A percentile compares a stretch with the other conserved stretches of the same genome.
Evolutionary conservation across 1,139 yeast genomes (phyloP).

Genomic region (Barnettozyma hawaiiensis): DNA sequence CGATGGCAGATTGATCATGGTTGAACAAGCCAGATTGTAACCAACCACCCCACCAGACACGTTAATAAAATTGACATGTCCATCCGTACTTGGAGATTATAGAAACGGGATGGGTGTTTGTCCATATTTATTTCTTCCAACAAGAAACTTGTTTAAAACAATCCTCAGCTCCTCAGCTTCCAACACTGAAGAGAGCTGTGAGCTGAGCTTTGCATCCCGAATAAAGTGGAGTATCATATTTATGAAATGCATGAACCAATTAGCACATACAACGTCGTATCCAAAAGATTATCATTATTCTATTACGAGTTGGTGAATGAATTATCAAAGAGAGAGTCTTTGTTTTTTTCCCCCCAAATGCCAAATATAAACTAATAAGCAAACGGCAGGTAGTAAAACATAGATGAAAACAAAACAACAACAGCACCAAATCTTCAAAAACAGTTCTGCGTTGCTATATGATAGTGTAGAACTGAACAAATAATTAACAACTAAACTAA

Average conservation of each 20-base stretch:
- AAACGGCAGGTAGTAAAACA: neutral
- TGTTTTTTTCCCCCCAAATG: neutral
- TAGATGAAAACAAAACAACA: neutral
- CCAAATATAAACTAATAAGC: too few species aligned
- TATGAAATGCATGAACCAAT: slow-evolving; percentile 2
- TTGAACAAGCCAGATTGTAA: slow-evolving; percentile 18
- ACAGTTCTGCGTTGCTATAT: too few species aligned
- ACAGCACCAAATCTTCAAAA: too few species aligned
- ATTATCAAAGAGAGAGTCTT: too few species aligned
- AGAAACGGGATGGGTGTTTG: neutral
- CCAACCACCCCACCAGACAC: too few species aligned
- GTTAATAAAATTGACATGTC: too few species aligned
- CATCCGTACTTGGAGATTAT: neutral
- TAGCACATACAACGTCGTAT: neutral
- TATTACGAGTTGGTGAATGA: too few species aligned
- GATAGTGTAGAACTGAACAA: too few species aligned
- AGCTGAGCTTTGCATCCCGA: too few species aligned
- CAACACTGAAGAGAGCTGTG: slow-evolving; percentile 15
- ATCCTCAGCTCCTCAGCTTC: slow-evolving; percentile 13
- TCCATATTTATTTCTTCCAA: slow-evolving; percentile 5
- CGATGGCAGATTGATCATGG: slow-evolving; percentile 24
- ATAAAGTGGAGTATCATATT: too few species aligned
- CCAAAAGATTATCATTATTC: slow-evolving; percentile 2
- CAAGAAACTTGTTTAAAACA: slow-evolving; percentile 7
- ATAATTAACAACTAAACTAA: neutral